phyloP scores from a whole-genome alignment of 2,329 filamentous ascomycete species.

The Aspergillus sp. region DNA sequence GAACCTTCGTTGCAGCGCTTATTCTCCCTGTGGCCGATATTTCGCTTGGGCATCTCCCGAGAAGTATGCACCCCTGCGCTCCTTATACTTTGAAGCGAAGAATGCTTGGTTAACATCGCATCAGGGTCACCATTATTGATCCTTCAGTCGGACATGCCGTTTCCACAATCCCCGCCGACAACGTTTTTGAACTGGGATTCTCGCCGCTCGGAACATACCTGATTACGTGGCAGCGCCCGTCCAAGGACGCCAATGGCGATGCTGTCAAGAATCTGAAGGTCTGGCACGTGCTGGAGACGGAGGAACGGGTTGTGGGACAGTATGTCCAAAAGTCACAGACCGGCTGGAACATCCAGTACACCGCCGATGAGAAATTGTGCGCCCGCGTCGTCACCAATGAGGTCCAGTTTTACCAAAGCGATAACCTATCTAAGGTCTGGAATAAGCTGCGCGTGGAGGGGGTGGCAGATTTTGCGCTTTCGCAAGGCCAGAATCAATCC shows the following conservation, averaged over 20 bases:
- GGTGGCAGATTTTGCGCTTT: conserved; percentile 82
- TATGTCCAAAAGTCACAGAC: conserved; percentile 96
- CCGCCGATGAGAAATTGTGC: conserved; percentile 87
- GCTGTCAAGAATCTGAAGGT: conserved; percentile 96
- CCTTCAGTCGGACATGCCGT: conserved; percentile 72
- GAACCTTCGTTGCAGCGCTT: conserved; percentile 89
- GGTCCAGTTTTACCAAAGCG: conserved; percentile 93
- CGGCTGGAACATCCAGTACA: conserved; percentile 97
- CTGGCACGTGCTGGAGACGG: conserved; percentile 79
- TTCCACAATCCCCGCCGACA: conserved; percentile 72
- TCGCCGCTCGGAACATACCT: conserved; percentile 89
- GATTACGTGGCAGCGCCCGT: conserved; percentile 93
- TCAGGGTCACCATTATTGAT: conserved; percentile 78
- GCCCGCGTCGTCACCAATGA: conserved; percentile 94
- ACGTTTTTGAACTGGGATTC: conserved; percentile 93
- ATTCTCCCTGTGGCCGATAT: conserved; percentile 94
- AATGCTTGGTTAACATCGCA: conserved; percentile 11
- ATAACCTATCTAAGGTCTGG: conserved; percentile 83
- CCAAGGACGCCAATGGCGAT: conserved; percentile 90
- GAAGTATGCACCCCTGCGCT: conserved; percentile 44
- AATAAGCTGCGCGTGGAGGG: conserved; percentile 94
- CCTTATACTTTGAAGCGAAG: background rate
- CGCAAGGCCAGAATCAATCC: conserved; percentile 84
- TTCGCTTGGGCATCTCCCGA: conserved; percentile 93
- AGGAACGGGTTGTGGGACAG: conserved; percentile 72